Conservation (phyloP, 805 yeast species). For the Lachancea meyersii region DNA sequence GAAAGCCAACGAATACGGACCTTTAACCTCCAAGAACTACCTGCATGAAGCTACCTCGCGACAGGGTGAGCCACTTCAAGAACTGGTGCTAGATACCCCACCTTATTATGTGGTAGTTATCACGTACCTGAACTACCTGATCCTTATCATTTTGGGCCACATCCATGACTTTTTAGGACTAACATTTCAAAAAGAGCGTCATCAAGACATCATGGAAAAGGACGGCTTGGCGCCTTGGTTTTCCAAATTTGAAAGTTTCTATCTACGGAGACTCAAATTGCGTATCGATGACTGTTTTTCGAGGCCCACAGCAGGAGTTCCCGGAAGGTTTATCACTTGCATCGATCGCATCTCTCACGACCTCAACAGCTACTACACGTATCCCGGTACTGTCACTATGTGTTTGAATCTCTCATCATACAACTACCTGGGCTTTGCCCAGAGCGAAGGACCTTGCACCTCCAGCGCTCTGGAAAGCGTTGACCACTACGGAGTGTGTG, state of each 20-base stretch:
- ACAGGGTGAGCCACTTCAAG: slow-evolving; percentile 48
- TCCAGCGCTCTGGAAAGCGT: slow-evolving; percentile 61
- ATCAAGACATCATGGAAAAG: slow-evolving; percentile 60
- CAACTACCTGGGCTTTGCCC: slow-evolving; percentile 95
- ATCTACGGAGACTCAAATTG: slow-evolving; percentile 82
- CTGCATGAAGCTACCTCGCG: slow-evolving; percentile 57
- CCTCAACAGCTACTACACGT: slow-evolving; percentile 57
- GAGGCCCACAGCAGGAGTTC: slow-evolving; percentile 94
- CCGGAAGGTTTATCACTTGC: slow-evolving; percentile 84
- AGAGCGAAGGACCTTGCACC: slow-evolving; percentile 87
- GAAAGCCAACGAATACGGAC: slow-evolving; percentile 67
- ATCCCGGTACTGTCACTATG: slow-evolving; percentile 68
- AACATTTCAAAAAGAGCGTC: slow-evolving; percentile 58
- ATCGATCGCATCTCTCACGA: slow-evolving; percentile 70
- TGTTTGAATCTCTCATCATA: slow-evolving; percentile 85
- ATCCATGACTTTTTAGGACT: slow-evolving; percentile 83
- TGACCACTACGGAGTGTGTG: slow-evolving; percentile 66
- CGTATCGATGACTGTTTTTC: slow-evolving; percentile 94
- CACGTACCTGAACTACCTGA: slow-evolving; percentile 80
- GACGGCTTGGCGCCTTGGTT: slow-evolving; percentile 96
- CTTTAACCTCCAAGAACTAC: slow-evolving; percentile 56
- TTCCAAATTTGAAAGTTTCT: slow-evolving; percentile 88
- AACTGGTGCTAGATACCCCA: slow-evolving; percentile 74
- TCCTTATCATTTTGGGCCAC: slow-evolving; percentile 84
- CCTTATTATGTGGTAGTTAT: slow-evolving; percentile 72